Evolutionary conservation across 805 yeast species (phyloP), one percentile per base, ranked within the genome.

Genomic region (Nakazawaea anatomiae): DNA sequence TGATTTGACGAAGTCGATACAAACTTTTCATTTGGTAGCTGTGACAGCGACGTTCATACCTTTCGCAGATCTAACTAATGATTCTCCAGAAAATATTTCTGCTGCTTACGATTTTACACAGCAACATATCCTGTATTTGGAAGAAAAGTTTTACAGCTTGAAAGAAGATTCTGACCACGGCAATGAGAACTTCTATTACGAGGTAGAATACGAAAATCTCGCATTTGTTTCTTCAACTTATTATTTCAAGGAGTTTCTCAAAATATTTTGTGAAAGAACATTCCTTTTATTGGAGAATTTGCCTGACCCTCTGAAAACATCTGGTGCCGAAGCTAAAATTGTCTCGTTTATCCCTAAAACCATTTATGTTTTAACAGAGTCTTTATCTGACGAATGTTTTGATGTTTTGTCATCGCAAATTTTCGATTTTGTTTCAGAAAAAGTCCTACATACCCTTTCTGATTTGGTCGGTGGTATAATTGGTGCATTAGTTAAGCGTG

Each of bases 201-300:
- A 79, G 39, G 62, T 64, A 0, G 79, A 72, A 2, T 54, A 70
- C 0, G 80, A 87, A 48, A 54, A 76, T 1, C 66, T 63, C 2
- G 89, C 96, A 0, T 75, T 87, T 50, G 73, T 72, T 47, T 87
- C 95, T 0, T 84, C 97, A 0, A 79, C 96, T 0, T 74, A 85
- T 1, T 79, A 83, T 0, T 90, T 90, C 63, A 77, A 75, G 38
- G 79, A 79, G 29, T 73, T 90, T 31, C 66, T 87, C 2, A 72
- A 71, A 31, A 66, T 75, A 2, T 78, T 89, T 36, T 66, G 83
- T 42, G 82, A 78, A 12, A 76, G 85, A 34, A 58, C 87, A 1
- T 82, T 87, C 57, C 68, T 75, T 9, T 69, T 89, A 29, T 68
- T 90, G 28, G 96, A 89, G 54, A 78, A 82, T 57, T 65, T 86